phyloP scores from a whole-genome alignment of 2,329 filamentous ascomycete genomes.

The Capronia americana region DNA sequence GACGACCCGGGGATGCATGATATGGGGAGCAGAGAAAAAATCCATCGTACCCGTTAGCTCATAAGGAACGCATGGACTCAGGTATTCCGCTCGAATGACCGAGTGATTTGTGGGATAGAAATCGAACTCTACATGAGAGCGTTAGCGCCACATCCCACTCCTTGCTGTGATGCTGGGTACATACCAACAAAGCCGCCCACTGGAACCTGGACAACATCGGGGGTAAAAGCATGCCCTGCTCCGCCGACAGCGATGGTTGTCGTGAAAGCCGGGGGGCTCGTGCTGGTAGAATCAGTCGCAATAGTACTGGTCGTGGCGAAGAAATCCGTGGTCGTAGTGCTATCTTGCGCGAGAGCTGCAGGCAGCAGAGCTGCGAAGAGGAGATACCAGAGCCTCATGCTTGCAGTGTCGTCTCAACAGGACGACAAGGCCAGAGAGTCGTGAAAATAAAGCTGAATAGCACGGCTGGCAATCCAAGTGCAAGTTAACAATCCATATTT shows the following conservation, averaged over 20 bases:
- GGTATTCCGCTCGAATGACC: constrained; percentile 66
- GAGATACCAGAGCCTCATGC: constrained; percentile 9
- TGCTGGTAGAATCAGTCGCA: constrained; percentile 20
- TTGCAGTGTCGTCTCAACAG: not conserved
- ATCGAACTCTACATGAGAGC: constrained; percentile 50
- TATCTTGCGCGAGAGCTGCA: constrained; percentile 19
- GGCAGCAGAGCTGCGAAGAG: constrained; percentile 11
- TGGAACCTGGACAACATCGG: constrained; percentile 36
- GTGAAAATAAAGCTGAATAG: not conserved
- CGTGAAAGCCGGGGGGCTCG: constrained; percentile 32
- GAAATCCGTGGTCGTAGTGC: constrained; percentile 13
- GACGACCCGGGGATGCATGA: not conserved
- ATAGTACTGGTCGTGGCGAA: not conserved
- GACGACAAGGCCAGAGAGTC: not conserved
- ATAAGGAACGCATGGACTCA: constrained; percentile 68
- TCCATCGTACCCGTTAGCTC: constrained; percentile 43
- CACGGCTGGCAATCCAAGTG: not conserved
- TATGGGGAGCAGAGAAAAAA: not conserved
- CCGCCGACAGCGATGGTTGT: constrained; percentile 33
- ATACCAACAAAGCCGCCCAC: constrained; percentile 31
- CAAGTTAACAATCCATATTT: not conserved
- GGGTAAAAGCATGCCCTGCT: constrained; percentile 36
- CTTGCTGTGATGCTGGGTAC: not conserved
- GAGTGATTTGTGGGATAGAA: constrained; percentile 70
- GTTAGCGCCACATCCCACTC: not conserved